Evolutionary conservation across 345 rosid species (phyloP).

Genomic region (Bruguiera parviflora): DNA sequence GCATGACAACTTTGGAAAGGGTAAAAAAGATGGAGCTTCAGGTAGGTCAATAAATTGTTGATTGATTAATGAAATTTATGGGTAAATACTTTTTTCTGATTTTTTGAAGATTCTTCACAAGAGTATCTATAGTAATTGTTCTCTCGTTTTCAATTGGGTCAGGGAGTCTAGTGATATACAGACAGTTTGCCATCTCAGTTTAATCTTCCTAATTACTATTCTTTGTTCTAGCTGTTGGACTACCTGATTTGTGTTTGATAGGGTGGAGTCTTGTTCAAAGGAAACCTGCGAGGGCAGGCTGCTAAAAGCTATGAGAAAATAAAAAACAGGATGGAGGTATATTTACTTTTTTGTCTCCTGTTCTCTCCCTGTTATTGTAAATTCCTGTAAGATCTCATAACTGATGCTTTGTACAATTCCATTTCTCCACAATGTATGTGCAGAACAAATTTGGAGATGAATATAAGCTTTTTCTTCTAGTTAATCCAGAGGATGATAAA

Average conservation of each 20-base stretch:
- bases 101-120: neutral
- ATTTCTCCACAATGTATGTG: slow-evolving; percentile 15
- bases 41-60: too few species aligned
- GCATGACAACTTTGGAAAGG: neutral
- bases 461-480: slow-evolving; percentile 79
- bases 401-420: slow-evolving; percentile 8
- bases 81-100: too few species aligned
- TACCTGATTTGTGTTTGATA: slow-evolving; percentile 27
- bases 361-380: neutral
- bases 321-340: slow-evolving; percentile 65
- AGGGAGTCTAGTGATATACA: slow-evolving; percentile 3
- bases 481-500: slow-evolving; percentile 91
- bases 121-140: slow-evolving; percentile 4
- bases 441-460: slow-evolving; percentile 82
- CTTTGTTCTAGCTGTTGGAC: neutral
- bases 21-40: slow-evolving; percentile 7
- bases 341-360: slow-evolving; percentile 6
- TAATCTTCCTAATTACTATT: neutral
- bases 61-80: too few species aligned
- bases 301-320: slow-evolving; percentile 82
- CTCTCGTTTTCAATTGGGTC: neutral
- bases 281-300: slow-evolving; percentile 83
- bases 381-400: neutral
- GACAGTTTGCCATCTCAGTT: slow-evolving; percentile 2
- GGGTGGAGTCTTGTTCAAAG: slow-evolving; percentile 94